Evolutionary conservation across 805 yeast genomes (phyloP), one percentile per base, ranked within the genome.

Genomic region (Schwanniomyces pseudopolymorphus): DNA sequence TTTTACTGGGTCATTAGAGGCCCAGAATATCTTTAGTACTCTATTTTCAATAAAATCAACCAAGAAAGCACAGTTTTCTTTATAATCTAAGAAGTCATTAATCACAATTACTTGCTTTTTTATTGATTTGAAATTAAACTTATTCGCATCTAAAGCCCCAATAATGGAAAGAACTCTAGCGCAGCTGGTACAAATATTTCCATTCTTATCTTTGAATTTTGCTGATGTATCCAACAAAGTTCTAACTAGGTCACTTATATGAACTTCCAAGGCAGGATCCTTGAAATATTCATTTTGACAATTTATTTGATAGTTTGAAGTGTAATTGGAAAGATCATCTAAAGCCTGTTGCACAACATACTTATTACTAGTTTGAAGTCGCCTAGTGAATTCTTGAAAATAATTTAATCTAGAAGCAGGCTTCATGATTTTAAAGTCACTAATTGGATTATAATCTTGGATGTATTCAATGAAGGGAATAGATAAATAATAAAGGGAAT

Each of bases 11-110:
- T 90, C 90, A 27, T 85, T 87, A 1, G 97, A 85, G 0, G 96
- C 90, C 82, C 95, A 85, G 64, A 90, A 91, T 1, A 89, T 81
- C 27, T 88, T 89, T 7, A 91, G 85, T n/a, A 94, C 72, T 48
- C 81, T 74, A 45, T 79, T 76, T 49, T 87, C 84, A 27, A 91
- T 70, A 41, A 91, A 80, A 54, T 77, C 74, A 3, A 80, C 69
- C 26, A 89, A 72, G 56, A 92, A 89, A 10, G 71, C 74, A 2
- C 80, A 70, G n/a, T 80, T 79, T 55, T 91, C 97, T 4, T 61
- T 63, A 21, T 71, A 74, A 39, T 81, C 83, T 27, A 72, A 78
- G 58, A 92, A 83, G 57, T 87, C 87, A 38, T 79, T 76, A 0
- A 84, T 72, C 3, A 85, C 66, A 2, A 85, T 69, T 2, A 75